Conservation (phyloP, 306 rosid genomes). For the Malus sylvestris region DNA sequence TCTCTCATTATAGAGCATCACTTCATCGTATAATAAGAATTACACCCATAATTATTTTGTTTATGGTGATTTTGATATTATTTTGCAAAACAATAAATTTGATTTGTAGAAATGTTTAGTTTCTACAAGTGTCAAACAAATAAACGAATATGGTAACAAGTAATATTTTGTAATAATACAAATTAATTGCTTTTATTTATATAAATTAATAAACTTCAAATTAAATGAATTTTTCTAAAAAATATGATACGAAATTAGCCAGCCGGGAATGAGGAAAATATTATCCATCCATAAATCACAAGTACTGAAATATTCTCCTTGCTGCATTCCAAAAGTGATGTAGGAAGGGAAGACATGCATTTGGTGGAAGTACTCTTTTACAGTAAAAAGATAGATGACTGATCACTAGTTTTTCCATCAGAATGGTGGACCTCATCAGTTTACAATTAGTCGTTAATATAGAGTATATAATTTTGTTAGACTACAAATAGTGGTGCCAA, state of each 20-base stretch:
- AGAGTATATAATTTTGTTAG: background rate
- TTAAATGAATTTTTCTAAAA: too few relatives aligned
- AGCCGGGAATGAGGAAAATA: too few relatives aligned
- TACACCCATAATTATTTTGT: too few relatives aligned
- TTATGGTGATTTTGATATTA: background rate
- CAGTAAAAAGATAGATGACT: background rate
- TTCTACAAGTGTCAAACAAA: background rate
- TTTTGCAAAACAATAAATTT: background rate
- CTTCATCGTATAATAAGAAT: too few relatives aligned
- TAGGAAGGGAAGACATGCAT: background rate
- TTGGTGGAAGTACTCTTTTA: slow-evolving; percentile 6
- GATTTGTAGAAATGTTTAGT: background rate
- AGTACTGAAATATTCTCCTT: background rate
- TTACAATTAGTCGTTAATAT: background rate
- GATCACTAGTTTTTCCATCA: slow-evolving; percentile 5
- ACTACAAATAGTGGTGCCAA: background rate
- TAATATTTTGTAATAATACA: too few relatives aligned
- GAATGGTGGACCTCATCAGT: slow-evolving; percentile 33
- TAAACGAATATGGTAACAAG: too few relatives aligned
- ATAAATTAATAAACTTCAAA: too few relatives aligned
- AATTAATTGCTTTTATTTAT: too few relatives aligned
- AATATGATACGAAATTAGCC: too few relatives aligned
- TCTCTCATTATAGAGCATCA: too few relatives aligned
- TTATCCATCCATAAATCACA: too few relatives aligned
- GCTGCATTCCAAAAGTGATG: slow-evolving; percentile 13